These are phyloP conservation scores for Candida corydali DNA, from an alignment of 805 yeast species.

Conservation along the genomic window DNA sequence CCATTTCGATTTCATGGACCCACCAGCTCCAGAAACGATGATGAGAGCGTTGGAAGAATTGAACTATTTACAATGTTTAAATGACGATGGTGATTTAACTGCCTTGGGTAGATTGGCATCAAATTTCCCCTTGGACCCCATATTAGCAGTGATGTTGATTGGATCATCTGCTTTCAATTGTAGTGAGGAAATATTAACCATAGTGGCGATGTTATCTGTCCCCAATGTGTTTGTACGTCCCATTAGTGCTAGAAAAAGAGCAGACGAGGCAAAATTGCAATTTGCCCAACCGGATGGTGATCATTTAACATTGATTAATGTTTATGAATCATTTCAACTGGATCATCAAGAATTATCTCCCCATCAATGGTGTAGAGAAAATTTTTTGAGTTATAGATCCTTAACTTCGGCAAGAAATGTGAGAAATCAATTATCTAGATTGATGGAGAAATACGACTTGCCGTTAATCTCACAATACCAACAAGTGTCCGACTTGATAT, in stretches of 20 bases:
- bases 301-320: slow-evolving; percentile 86
- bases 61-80: slow-evolving; percentile 83
- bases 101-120: slow-evolving; percentile 87
- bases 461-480: slow-evolving; percentile 64
- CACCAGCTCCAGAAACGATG: slow-evolving; percentile 99
- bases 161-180: slow-evolving; percentile 83
- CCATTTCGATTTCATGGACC: slow-evolving; percentile 98
- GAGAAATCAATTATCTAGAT: slow-evolving; percentile 72
- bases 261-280: slow-evolving; percentile 82
- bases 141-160: slow-evolving; percentile 88
- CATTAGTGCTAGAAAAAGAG: slow-evolving; percentile 76
- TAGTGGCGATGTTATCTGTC: slow-evolving; percentile 86
- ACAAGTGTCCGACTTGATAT: slow-evolving; percentile 44
- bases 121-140: slow-evolving; percentile 92
- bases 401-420: slow-evolving; percentile 83
- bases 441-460: slow-evolving; percentile 79
- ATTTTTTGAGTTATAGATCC: slow-evolving; percentile 80
- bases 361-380: slow-evolving; percentile 87
- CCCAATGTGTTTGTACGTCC: slow-evolving; percentile 96
- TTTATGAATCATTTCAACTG: slow-evolving; percentile 74
- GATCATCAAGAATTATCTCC: slow-evolving; percentile 64
- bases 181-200: slow-evolving; percentile 82
- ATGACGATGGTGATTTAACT: slow-evolving; percentile 89
- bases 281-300: slow-evolving; percentile 96
- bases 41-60: slow-evolving; percentile 97